Base-by-base conservation (phyloP, 192 early-diverging fungal genomes). In the Entomortierella chlamydospora region DNA sequence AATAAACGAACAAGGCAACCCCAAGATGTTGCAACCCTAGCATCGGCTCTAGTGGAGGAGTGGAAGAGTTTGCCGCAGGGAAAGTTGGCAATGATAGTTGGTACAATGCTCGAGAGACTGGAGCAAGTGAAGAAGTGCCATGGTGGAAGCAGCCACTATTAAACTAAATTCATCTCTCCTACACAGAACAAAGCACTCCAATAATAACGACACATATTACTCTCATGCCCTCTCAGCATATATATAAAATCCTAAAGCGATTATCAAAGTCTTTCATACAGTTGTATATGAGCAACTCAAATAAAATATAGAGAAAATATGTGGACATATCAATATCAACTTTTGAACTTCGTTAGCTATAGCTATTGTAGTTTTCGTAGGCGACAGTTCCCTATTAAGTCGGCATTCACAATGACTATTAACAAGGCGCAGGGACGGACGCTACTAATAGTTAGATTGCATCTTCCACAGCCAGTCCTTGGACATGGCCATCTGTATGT, bases 361-460 rank as follows among this genome's bases (percentile, higher is more conserved):
- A n/a, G n/a, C n/a, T n/a, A n/a, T n/a, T n/a, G n/a, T n/a, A n/a
- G n/a, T n/a, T 65, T 73, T 29, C n/a, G 30, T 20, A 45, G 64
- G n/a, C 18, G 57, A 3, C 73, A 68, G 31, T 68, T 68, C 60
- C 65, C 64, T 37, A 13, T 68, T 41, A 59, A 63, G 23, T 58
- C 58, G 33, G 65, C 64, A 4, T 76, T 62, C 56, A 64, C 64
- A 2, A 61, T 76, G 59, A 68, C 65, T 2, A 68, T 68, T 49
- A 68, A 68, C 50, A 68, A 68, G 41, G 20, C 58, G 2, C 64
- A 68, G 45, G 64, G 72, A 20, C 72, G 67, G 43, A 61, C 57
- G 3, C 57, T 79, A 4, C 4, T 7, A 7, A 37, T 37, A 4
- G 34, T 37, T 37, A 37, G 34, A 7, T 10, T 37, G 10, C 10